Evolutionary conservation across 2,329 filamentous ascomycete genomes (phyloP), one percentile per base, ranked within the genome.

Genomic region (Xylariaceae sp.): DNA sequence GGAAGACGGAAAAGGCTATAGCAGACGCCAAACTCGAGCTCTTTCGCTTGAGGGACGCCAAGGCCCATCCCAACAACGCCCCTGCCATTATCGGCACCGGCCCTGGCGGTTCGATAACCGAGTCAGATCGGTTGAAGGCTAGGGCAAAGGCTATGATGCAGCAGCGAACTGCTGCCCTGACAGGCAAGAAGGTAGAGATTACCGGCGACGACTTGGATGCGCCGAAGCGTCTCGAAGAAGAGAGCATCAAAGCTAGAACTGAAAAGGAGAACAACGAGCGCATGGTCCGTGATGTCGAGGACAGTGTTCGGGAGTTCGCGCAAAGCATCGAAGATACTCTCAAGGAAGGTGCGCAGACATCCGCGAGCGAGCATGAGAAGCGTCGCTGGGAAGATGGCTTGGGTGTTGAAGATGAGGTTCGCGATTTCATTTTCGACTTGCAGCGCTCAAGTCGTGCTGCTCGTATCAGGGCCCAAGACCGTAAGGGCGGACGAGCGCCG

Each of bases 121-220:
- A 98, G 64, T 85, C 88, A 3, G 92, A 98, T 64, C 81, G 90
- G 38, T 77, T 97, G 50, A 97, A 96, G 69, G 92, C 92, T 24
- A 81, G 89, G 51, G 90, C 92, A 21, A 94, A 89, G 66, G 90
- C 90, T 27, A 94, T 96, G 81, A 98, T 98, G 92, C 90, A 97
- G 66, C 89, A 95, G 56, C 84, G 92, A 43, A 89, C 92, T 51
- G 92, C 92, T 40, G 90, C 92, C 13, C 68, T 98, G 47, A 88
- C 88, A 15, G 92, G 92, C 41, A 88, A 83, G 62, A 88, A 89
- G 58, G 68, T 83, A 32, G 80, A 86, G 26, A 62, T 70, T 2
- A 69, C 68, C 31, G 76, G 82, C 44, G 86, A 94, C 49, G 83
- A 89, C 47, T 73, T 76, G 17, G 86, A 85, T 48, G 87, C 86